These are phyloP conservation scores for Ichthyophthirius multifiliis DNA, from an alignment of 169 alveolate genomes.

Conservation along the genomic window DNA sequence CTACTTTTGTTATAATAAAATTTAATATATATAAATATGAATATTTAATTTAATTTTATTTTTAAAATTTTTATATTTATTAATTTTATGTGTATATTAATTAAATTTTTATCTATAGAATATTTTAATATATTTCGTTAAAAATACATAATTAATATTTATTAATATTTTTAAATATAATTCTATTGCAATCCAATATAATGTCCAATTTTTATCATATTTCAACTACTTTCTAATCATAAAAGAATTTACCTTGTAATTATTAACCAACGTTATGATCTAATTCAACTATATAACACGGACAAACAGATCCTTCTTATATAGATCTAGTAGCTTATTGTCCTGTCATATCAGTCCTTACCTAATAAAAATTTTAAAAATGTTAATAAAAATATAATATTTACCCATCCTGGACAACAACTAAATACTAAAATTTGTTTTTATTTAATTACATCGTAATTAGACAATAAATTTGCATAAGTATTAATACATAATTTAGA, in stretches of 20 bases:
- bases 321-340: conserved; percentile 39
- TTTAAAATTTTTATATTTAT: no score
- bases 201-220: conserved; percentile 15
- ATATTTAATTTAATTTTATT: no score
- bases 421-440: conserved; percentile 39
- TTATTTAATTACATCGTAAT: neutral
- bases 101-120: no score
- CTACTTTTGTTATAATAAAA: no score
- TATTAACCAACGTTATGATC: conserved; percentile 8
- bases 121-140: no score
- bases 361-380: no score
- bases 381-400: no score
- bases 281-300: conserved; percentile 40
- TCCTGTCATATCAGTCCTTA: conserved; percentile 71
- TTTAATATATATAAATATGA: no score
- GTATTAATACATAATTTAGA: conserved; percentile 54
- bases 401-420: conserved; percentile 71
- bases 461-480: conserved; percentile 46
- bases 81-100: no score
- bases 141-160: no score
- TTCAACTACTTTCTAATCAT: conserved; percentile 1
- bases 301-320: conserved; percentile 60
- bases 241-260: conserved; percentile 21
- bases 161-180: no score
- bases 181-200: no score